Conservation (phyloP, 2,329 filamentous ascomycete genomes). For the Claviceps maximensis region DNA sequence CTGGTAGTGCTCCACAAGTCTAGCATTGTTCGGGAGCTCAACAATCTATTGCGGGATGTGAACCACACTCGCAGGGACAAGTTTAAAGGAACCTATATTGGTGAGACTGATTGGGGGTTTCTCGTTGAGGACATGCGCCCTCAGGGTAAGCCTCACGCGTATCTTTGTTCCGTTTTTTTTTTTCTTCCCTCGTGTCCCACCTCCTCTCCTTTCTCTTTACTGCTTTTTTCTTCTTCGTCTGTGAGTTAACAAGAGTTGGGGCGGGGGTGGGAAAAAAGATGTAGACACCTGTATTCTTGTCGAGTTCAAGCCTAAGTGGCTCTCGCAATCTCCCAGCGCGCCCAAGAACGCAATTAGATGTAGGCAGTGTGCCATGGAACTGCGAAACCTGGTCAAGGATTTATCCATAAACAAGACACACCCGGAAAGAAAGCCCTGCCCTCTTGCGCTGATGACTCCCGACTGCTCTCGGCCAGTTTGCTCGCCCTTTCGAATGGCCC, state of each 20-base stretch:
- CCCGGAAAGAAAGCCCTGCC: conserved; percentile 41
- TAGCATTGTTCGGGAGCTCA: conserved; percentile 32
- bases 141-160: conserved; percentile 13
- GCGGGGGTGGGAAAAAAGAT: conserved; percentile 11
- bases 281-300: conserved; percentile 30
- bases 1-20: conserved; percentile 23
- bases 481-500: conserved; percentile 28
- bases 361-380: conserved; percentile 54
- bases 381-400: conserved; percentile 22
- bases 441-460: conserved; percentile 47
- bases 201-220: not conserved
- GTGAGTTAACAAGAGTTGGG: not conserved
- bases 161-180: not conserved
- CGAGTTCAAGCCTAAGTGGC: conserved; percentile 81
- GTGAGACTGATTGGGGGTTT: conserved; percentile 49
- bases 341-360: conserved; percentile 51
- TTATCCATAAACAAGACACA: conserved; percentile 19
- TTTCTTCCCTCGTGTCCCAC: conserved; percentile 3
- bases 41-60: conserved; percentile 36
- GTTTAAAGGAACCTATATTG: conserved; percentile 36
- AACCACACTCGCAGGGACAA: conserved; percentile 31
- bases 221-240: not conserved
- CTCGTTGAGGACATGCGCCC: conserved; percentile 59
- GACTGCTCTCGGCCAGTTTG: conserved; percentile 30
- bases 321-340: conserved; percentile 61